Conservation (phyloP, 2,329 filamentous ascomycete species). For the Colletotrichum tabaci region DNA sequence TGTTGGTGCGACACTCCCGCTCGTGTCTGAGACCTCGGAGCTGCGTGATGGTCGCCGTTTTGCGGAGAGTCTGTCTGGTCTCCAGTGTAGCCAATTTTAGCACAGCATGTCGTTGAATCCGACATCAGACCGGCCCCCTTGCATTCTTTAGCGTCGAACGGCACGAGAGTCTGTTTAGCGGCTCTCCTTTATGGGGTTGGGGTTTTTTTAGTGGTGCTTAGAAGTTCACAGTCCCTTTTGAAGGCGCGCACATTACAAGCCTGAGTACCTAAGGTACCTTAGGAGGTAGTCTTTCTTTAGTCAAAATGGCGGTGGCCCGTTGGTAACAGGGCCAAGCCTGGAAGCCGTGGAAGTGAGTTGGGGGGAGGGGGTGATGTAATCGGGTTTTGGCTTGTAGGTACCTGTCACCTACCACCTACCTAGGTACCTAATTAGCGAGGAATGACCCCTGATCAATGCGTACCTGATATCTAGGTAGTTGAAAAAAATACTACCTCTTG, state of each 20-base stretch:
- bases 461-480: neutral
- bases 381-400: slow-evolving; percentile 13
- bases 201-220: neutral
- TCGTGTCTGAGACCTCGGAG: slow-evolving; percentile 40
- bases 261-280: no score
- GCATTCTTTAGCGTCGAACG: slow-evolving; percentile 2
- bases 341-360: slow-evolving; percentile 9
- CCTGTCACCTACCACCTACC: neutral
- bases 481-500: neutral
- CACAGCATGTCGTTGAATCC: slow-evolving; percentile 14
- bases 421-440: neutral
- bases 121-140: slow-evolving; percentile 30
- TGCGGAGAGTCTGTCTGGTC: neutral
- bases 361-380: slow-evolving; percentile 5
- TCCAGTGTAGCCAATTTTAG: slow-evolving; percentile 34
- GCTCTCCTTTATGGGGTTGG: neutral
- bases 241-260: no score
- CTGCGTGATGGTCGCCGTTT: slow-evolving; percentile 36
- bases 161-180: slow-evolving; percentile 33
- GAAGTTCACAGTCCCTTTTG: neutral
- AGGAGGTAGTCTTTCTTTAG: neutral
- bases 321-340: slow-evolving; percentile 14
- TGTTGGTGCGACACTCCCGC: slow-evolving; percentile 36
- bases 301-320: neutral
- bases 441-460: slow-evolving; percentile 2